A percentile compares a stretch with the other conserved stretches of the same genome.
phyloP scores from a whole-genome alignment of 805 yeast species.

The Candida pini region DNA sequence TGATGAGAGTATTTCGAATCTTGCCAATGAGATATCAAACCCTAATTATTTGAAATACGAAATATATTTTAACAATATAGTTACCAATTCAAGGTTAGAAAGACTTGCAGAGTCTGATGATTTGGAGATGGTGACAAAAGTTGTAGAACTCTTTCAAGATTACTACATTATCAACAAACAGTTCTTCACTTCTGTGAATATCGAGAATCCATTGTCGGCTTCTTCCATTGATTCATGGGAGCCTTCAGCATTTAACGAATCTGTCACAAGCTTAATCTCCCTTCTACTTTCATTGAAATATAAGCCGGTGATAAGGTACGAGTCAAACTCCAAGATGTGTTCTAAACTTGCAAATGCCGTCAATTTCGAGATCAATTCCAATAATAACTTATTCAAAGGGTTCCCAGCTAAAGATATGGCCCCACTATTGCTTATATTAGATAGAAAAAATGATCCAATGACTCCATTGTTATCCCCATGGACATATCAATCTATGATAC shows the following conservation, averaged over 20 bases:
- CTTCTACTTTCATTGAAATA: conserved; percentile 65
- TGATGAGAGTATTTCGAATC: conserved; percentile 50
- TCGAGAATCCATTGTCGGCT: conserved; percentile 16
- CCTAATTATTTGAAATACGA: conserved; percentile 82
- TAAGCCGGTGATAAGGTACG: conserved; percentile 77
- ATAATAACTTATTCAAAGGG: conserved; percentile 60
- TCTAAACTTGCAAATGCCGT: conserved; percentile 66
- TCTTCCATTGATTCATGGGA: conserved; percentile 39
- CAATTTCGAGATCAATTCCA: conserved; percentile 48
- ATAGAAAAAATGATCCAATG: conserved; percentile 84
- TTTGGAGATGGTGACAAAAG: conserved; percentile 67
- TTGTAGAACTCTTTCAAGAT: conserved; percentile 83
- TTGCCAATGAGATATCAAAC: conserved; percentile 61
- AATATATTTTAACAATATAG: conserved; percentile 69
- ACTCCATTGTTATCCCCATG: conserved; percentile 93
- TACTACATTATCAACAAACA: conserved; percentile 69
- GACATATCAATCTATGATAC: conserved; percentile 98
- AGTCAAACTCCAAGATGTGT: conserved; percentile 60
- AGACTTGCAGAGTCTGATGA: conserved; percentile 88
- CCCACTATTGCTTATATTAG: conserved; percentile 71
- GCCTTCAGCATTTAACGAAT: conserved; percentile 35
- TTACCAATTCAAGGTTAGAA: conserved; percentile 75
- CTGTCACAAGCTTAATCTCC: conserved; percentile 43
- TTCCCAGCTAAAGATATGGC: conserved; percentile 56
- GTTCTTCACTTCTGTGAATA: conserved; percentile 37